Evolutionary conservation across 148 eudicot species (phyloP).

Genomic region (Chenopodium formosanum): DNA sequence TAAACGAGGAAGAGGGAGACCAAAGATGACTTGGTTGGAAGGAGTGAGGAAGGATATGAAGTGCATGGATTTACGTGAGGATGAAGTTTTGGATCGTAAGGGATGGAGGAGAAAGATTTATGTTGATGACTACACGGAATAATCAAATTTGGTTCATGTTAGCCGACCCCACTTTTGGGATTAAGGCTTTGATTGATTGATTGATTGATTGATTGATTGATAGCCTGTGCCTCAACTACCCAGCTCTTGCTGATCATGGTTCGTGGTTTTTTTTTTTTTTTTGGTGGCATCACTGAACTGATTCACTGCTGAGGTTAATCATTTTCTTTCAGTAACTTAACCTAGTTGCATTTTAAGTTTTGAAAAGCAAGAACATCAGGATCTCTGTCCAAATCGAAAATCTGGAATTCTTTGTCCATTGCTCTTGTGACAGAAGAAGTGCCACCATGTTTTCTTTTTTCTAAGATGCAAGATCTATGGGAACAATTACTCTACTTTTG

Average conservation of each 20-base stretch:
- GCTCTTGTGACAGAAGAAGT: background rate
- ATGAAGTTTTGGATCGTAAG: too few relatives aligned
- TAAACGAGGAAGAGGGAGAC: too few relatives aligned
- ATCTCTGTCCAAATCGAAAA: background rate
- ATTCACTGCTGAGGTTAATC: background rate
- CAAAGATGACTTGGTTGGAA: too few relatives aligned
- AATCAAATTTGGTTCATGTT: too few relatives aligned
- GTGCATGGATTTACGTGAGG: too few relatives aligned
- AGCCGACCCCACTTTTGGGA: too few relatives aligned
- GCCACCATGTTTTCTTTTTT: background rate
- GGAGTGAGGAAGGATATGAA: too few relatives aligned
- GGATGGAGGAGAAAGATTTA: too few relatives aligned
- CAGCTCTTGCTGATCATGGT: background rate
- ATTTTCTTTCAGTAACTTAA: background rate
- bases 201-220: too few relatives aligned
- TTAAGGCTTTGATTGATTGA: too few relatives aligned
- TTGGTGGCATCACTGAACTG: background rate
- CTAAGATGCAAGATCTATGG: background rate
- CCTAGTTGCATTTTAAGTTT: background rate
- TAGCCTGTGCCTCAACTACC: background rate
- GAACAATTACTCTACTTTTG: conserved; percentile 4
- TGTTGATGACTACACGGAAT: too few relatives aligned
- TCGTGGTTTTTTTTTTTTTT: background rate
- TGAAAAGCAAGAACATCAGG: background rate
- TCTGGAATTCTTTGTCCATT: background rate